Conservation (phyloP, 1,284 basidiomycete genomes). For the Sporisorium iseilematis-ciliati region DNA sequence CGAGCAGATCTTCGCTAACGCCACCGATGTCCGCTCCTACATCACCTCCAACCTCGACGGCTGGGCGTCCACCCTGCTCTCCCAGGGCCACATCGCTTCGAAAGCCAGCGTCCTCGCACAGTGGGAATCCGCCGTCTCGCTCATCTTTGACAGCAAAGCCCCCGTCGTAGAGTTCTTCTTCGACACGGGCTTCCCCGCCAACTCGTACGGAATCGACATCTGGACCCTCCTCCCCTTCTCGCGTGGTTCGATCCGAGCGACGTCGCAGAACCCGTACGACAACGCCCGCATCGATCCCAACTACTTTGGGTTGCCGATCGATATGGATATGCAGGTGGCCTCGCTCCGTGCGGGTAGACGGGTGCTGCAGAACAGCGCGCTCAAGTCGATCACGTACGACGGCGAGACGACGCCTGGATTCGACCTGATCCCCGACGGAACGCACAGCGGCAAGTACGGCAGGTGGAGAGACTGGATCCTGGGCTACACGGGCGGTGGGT, state of each 20-base stretch:
- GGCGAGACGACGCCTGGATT: slow-evolving; percentile 70
- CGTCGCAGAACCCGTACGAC: slow-evolving; percentile 37
- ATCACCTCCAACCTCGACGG: slow-evolving; percentile 50
- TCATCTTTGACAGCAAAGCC: slow-evolving; percentile 51
- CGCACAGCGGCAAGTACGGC: slow-evolving; percentile 56
- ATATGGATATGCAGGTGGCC: slow-evolving; percentile 68
- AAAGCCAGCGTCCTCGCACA: slow-evolving; percentile 47
- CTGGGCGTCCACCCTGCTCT: slow-evolving; percentile 53
- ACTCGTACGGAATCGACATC: slow-evolving; percentile 57
- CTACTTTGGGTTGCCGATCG: slow-evolving; percentile 70
- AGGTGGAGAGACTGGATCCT: slow-evolving; percentile 70
- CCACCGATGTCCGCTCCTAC: slow-evolving; percentile 35
- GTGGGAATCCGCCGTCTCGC: slow-evolving; percentile 39
- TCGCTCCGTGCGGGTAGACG: slow-evolving; percentile 64
- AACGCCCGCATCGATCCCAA: slow-evolving; percentile 35
- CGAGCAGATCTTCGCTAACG: slow-evolving; percentile 48
- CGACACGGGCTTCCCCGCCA: slow-evolving; percentile 53
- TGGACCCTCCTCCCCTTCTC: slow-evolving; percentile 64
- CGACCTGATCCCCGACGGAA: slow-evolving; percentile 54
- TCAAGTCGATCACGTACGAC: slow-evolving; percentile 58
- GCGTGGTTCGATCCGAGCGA: slow-evolving; percentile 51
- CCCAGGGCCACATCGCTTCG: slow-evolving; percentile 51
- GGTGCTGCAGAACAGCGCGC: slow-evolving; percentile 60
- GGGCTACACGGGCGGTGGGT: slow-evolving; percentile 63
- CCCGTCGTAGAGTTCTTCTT: slow-evolving; percentile 62